These are phyloP conservation scores for Boletus subluridellus DNA, from an alignment of 1,284 basidiomycete species.

Conservation along the genomic window DNA sequence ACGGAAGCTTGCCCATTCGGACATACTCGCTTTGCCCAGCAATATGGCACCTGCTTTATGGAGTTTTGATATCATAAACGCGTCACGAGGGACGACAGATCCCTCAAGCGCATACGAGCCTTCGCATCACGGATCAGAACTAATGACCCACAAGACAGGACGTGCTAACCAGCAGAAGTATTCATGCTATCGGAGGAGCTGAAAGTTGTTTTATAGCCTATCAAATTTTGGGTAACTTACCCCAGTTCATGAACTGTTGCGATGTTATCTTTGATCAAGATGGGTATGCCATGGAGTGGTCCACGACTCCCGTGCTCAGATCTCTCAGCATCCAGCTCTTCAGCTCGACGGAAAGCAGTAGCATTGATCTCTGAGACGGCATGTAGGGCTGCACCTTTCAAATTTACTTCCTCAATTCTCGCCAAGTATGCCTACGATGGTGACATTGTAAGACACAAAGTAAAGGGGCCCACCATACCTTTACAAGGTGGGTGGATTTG, in stretches of 20 bases:
- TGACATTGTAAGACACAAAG: neutral
- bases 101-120: slow-evolving; percentile 58
- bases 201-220: neutral
- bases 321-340: slow-evolving; percentile 54
- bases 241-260: slow-evolving; percentile 38
- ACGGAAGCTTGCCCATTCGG: slow-evolving; percentile 51
- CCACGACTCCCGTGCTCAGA: slow-evolving; percentile 45
- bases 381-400: slow-evolving; percentile 56
- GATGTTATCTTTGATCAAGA: slow-evolving; percentile 46
- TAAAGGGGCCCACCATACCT: slow-evolving; percentile 8
- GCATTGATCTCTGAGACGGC: slow-evolving; percentile 64
- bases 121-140: slow-evolving; percentile 2
- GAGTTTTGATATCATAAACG: slow-evolving; percentile 57
- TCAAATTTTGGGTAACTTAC: slow-evolving; percentile 26
- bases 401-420: slow-evolving; percentile 69
- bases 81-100: slow-evolving; percentile 63
- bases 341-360: slow-evolving; percentile 51
- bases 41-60: slow-evolving; percentile 54
- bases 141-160: neutral
- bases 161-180: slow-evolving; percentile 44
- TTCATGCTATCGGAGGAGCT: slow-evolving; percentile 51
- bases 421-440: slow-evolving; percentile 58
- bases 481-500: slow-evolving; percentile 26
- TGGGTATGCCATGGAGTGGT: slow-evolving; percentile 65
- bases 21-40: slow-evolving; percentile 49